Evolutionary conservation across 441 rosid species (phyloP), one percentile per base, ranked within the genome.

Genomic region (Jatropha multifida): DNA sequence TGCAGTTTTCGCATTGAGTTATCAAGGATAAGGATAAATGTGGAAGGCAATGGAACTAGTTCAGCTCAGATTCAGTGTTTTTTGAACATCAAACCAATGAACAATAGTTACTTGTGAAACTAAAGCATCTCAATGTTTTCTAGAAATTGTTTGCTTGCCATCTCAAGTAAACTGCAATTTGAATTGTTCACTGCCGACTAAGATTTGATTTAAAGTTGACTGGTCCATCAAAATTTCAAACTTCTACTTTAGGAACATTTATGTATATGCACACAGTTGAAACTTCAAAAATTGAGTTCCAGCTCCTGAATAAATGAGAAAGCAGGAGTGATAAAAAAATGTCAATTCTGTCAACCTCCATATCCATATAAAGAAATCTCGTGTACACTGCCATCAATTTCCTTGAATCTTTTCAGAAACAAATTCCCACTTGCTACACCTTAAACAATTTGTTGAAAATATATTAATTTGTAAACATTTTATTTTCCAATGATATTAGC

Each of bases 51-150:
- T 2, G 46, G 26, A 64, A 17, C n/a, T 63, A 8, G 11, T 40
- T 64, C 70, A 44, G n/a, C 52, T 66, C 55, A 66, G 52, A 66
- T 44, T 26, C 70, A 66, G 55, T 13, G 38, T 46, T 40, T 60
- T 32, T 17, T 42, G 38, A 63, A 18, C 10, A 63, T 8, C 15
- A 38, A 63, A 14, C 46, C 18, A 63, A 38, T 63, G 9, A 60
- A 13, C 3, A 17, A 61, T 32, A 61, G 32, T 61, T 61, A 32
- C 42, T 27, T 27, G 61, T 56, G 65, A 4, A 61, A 61, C 7
- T 66, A 20, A 8, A 44, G 71, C 38, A 27, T 12, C 52, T 7
- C 56, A 46, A 46, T 46, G 23, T 42, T 65, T 65, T 10, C 17
- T 15, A 14, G 54, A 44, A 23, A 11, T 11, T 23, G 7, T 8